Percentiles rank a stretch among this genome's conserved stretches.
phyloP scores from a whole-genome alignment of 495 filamentous ascomycete species.

The Penicillium dipodomyicola region DNA sequence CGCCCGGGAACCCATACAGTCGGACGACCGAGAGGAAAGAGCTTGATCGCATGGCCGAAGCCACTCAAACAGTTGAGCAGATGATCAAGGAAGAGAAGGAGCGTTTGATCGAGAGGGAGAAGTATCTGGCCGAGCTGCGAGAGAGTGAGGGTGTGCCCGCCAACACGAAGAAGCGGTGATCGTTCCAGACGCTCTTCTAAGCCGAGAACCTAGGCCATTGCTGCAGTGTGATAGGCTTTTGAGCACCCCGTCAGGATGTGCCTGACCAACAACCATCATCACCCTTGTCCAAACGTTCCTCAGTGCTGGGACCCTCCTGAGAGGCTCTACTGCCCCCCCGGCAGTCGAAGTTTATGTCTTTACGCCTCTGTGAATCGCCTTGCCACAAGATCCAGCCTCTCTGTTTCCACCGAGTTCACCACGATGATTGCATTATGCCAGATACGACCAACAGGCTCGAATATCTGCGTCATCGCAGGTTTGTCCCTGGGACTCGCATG shows the following conservation, averaged over 20 bases:
- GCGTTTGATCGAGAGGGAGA: constrained; percentile 59
- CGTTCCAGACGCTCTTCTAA: not conserved
- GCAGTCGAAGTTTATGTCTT: not conserved
- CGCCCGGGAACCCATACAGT: constrained; percentile 69
- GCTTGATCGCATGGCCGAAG: constrained; percentile 55
- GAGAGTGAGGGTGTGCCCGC: constrained; percentile 50
- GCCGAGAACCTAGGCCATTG: not conserved
- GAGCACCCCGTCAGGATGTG: not conserved
- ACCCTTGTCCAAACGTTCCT: not conserved
- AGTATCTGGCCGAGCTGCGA: constrained; percentile 60
- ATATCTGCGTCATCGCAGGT: not conserved
- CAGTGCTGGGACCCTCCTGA: not conserved
- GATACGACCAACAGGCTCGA: not conserved
- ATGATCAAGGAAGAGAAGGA: constrained; percentile 68
- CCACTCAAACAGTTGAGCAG: constrained; percentile 66
- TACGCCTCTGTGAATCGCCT: too few species aligned
- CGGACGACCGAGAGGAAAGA: constrained; percentile 70
- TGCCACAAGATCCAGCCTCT: not conserved
- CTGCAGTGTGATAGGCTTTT: not conserved
- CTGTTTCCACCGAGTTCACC: not conserved
- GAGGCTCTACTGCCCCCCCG: not conserved
- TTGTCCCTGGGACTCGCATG: too few species aligned
- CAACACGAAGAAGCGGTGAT: constrained; percentile 45
- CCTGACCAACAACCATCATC: not conserved
- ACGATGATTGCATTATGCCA: not conserved